phyloP scores from a whole-genome alignment of 2,329 filamentous ascomycete genomes.

The Colletotrichum liriopes region DNA sequence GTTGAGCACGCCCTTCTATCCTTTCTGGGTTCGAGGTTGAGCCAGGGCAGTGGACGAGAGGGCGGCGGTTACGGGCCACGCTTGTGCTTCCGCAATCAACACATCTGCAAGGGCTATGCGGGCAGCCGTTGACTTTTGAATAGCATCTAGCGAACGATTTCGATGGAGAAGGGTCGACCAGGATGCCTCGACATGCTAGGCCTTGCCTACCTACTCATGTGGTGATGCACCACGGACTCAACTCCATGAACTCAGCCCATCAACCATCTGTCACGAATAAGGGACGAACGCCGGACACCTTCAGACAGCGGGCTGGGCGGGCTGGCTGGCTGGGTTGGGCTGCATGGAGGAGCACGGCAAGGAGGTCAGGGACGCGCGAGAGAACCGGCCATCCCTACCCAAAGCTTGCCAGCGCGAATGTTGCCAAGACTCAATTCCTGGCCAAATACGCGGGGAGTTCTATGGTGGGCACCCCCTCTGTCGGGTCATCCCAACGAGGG shows the following conservation, averaged over 20 bases:
- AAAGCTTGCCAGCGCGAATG: neutral
- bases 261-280: neutral
- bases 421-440: conserved; percentile 35
- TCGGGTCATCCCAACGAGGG: conserved; percentile 8
- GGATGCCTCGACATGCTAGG: neutral
- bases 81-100: neutral
- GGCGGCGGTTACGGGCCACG: conserved; percentile 6
- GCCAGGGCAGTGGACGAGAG: conserved; percentile 16
- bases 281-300: neutral
- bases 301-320: neutral
- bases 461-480: neutral
- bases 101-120: conserved; percentile 7
- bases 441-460: conserved; percentile 24
- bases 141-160: neutral
- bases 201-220: neutral
- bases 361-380: neutral
- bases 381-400: conserved; percentile 36
- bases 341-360: neutral
- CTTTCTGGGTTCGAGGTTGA: conserved; percentile 6
- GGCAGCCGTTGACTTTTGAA: neutral
- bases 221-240: neutral
- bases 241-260: neutral
- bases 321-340: neutral
- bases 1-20: conserved; percentile 15
- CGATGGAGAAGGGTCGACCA: neutral